Base-by-base conservation (phyloP, 176 grass and related monocot genomes). In the Hordeum marinum region DNA sequence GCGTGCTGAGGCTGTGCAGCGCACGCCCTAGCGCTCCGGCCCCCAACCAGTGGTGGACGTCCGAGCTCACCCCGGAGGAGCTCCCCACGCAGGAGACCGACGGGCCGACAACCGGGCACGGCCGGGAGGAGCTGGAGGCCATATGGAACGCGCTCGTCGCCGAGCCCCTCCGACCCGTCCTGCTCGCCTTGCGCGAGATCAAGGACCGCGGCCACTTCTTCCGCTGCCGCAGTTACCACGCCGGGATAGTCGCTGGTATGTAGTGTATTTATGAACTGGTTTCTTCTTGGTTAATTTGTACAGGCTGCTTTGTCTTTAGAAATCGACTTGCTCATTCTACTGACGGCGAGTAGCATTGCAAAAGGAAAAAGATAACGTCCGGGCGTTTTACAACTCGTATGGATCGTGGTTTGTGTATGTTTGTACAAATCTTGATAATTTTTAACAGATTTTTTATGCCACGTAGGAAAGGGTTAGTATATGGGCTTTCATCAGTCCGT, bases 41-140 rank as follows among this genome's bases (percentile, higher is more conserved):
- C 17, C 5, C 21, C 20, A 18, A 32, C 29, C 9, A 12, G 48
- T 58, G 48, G 74, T 76, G 74, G 74, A 50, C 74, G 10, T 34
- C 48, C 17, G 52, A 35, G 74, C 74, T 76, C 74, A 36, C 74
- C 10, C 50, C 48, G 74, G 74, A 76, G 52, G 74, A 76, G 31
- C 27, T 76, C 18, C 50, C 50, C 74, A 7, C 62, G 45, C 18
- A 77, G 45, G 83, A 85, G 40, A 48, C 35, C n/a, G 23, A 58
- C 32, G 74, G 50, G 73, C 62, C 73, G 62, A 70, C 67, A 4
- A 77, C 45, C 62, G 83, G 73, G 32, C 32, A 67, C 9, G 83
- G 62, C 73, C 11, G 24, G 62, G 83, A 78, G 62, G 83, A 85
- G 83, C 24, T 78, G 23, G 50, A 42, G 23, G 83, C 83, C 15